Conservation (phyloP, 2,329 filamentous ascomycete genomes). For the Cephalotrichum gorgonifer region DNA sequence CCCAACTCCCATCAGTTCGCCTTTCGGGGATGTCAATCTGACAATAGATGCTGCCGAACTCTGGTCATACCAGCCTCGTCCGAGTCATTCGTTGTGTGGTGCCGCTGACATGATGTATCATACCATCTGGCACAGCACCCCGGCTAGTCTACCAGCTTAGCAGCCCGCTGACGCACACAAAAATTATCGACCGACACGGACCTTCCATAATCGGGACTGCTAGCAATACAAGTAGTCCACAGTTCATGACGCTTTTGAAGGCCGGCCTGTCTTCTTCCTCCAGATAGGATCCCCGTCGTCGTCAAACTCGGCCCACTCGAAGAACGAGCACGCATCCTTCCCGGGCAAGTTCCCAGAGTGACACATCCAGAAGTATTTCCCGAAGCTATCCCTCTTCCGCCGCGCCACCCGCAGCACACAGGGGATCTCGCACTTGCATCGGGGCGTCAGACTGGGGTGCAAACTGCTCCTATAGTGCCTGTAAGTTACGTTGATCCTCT, state of each 20-base stretch:
- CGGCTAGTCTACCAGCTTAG: too few relatives aligned
- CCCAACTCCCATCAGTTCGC: too few relatives aligned
- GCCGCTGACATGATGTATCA: too few relatives aligned
- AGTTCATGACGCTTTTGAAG: not conserved
- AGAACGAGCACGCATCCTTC: slow-evolving; percentile 62
- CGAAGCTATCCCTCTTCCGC: slow-evolving; percentile 63
- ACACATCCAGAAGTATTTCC: slow-evolving; percentile 92
- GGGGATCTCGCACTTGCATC: slow-evolving; percentile 64
- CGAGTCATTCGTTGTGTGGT: too few relatives aligned
- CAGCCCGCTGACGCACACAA: not conserved
- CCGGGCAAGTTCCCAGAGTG: slow-evolving; percentile 63
- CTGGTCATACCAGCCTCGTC: too few relatives aligned
- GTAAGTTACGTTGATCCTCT: slow-evolving; percentile 89
- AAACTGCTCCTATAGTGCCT: slow-evolving; percentile 70
- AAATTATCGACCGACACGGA: too few relatives aligned
- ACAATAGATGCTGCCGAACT: too few relatives aligned
- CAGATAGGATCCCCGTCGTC: slow-evolving; percentile 67
- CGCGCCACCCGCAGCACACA: slow-evolving; percentile 67
- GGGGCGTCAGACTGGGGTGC: slow-evolving; percentile 68
- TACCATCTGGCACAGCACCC: too few relatives aligned
- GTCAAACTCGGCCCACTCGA: slow-evolving; percentile 79
- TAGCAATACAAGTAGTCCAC: not conserved
- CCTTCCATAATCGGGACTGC: not conserved
- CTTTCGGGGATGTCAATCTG: too few relatives aligned
- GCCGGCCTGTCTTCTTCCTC: not conserved